Percentiles rank a stretch among this genome's conserved stretches.
phyloP scores from a whole-genome alignment of 139 green algal genomes.

The Chlamydomonas incerta region DNA sequence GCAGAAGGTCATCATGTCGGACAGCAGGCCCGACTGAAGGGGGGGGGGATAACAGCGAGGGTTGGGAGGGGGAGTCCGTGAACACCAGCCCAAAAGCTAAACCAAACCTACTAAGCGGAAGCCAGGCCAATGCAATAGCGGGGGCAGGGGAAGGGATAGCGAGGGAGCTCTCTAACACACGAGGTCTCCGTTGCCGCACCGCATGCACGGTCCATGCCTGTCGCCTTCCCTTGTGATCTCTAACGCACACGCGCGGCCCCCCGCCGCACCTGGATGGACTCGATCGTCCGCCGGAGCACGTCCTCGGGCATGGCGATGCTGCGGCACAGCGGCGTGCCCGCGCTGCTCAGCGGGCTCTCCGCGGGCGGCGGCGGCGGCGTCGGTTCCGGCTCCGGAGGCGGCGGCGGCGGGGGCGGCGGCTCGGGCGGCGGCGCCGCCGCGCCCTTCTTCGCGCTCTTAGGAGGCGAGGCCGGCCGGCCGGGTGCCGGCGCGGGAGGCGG shows the following conservation, averaged over 20 bases:
- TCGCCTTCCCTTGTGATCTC: no score
- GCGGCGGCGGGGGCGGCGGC: background rate
- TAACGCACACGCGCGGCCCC: no score
- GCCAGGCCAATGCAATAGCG: no score
- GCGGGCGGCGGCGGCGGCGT: background rate
- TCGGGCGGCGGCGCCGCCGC: background rate
- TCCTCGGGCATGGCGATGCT: conserved; percentile 33
- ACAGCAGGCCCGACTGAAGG: conserved; percentile 45
- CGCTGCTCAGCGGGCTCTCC: conserved; percentile 4
- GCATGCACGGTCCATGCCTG: no score
- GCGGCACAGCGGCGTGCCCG: conserved; percentile 26
- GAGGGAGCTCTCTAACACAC: background rate
- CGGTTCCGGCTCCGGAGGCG: background rate
- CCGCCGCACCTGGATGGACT: conserved; percentile 41
- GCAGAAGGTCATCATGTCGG: conserved; percentile 64
- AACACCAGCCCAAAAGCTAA: no score
- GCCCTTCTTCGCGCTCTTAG: background rate
- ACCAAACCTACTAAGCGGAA: no score
- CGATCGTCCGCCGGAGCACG: conserved; percentile 14
- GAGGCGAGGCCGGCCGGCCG: background rate
- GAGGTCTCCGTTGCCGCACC: no score
- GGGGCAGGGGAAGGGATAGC: background rate
- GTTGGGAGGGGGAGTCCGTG: background rate
- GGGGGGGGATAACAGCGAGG: background rate
- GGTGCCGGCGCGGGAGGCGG: background rate